A percentile compares a stretch with the other conserved stretches of the same genome.
Conservation (phyloP, 2,329 filamentous ascomycete species). For the Hypomyces rosellus region DNA sequence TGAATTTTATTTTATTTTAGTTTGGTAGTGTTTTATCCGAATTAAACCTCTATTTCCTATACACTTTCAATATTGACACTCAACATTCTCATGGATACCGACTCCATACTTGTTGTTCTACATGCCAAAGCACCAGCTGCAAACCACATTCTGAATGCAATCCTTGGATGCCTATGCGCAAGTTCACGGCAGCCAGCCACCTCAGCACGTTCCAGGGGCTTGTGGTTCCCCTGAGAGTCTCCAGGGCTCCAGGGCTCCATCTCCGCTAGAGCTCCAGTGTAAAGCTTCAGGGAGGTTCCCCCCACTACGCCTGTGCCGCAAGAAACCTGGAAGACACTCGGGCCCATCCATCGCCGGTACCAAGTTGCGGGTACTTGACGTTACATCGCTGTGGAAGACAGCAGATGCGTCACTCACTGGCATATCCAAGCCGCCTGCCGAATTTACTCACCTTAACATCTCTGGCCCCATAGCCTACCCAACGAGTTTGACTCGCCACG, state of each 20-base stretch:
- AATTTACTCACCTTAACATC: background rate
- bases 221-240: constrained; percentile 3
- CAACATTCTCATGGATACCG: too few relatives aligned
- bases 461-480: background rate
- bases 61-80: too few relatives aligned
- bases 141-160: too few relatives aligned
- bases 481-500: background rate
- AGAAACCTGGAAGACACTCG: too few relatives aligned
- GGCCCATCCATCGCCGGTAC: constrained; percentile 1
- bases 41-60: too few relatives aligned
- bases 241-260: background rate
- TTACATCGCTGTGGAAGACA: background rate
- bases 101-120: too few relatives aligned
- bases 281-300: constrained; percentile 1
- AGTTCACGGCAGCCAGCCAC: background rate
- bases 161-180: too few relatives aligned
- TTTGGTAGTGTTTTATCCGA: too few relatives aligned
- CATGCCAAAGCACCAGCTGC: too few relatives aligned
- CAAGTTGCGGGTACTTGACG: constrained; percentile 1
- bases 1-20: too few relatives aligned
- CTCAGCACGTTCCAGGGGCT: constrained; percentile 9
- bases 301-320: background rate
- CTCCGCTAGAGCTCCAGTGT: too few relatives aligned
- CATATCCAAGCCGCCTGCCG: constrained; percentile 4
- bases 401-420: background rate